phyloP scores from a whole-genome alignment of 495 filamentous ascomycete genomes.

The Margaritispora aquatica region DNA sequence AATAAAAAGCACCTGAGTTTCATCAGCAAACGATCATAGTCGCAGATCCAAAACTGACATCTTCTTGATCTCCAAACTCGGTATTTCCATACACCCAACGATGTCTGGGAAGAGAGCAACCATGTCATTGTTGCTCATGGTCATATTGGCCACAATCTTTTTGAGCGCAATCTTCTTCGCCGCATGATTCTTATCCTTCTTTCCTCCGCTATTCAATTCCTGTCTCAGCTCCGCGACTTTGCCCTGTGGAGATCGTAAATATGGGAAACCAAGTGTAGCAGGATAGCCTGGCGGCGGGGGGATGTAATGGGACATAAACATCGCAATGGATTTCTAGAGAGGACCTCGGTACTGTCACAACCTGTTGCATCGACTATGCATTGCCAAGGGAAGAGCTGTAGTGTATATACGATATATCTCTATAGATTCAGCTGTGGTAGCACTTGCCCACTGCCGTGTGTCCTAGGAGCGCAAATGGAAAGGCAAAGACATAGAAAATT shows the following conservation, averaged over 20 bases:
- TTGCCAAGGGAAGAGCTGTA: background rate
- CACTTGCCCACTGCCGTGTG: background rate
- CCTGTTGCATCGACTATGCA: background rate
- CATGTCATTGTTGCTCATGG: slow-evolving; percentile 99
- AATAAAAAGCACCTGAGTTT: slow-evolving; percentile 86
- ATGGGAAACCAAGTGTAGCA: slow-evolving; percentile 18
- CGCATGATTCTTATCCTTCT: slow-evolving; percentile 97
- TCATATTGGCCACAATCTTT: slow-evolving; percentile 99
- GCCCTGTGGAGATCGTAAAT: slow-evolving; percentile 57
- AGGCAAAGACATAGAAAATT: slow-evolving; percentile 1
- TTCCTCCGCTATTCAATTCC: slow-evolving; percentile 88
- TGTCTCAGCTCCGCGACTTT: slow-evolving; percentile 96
- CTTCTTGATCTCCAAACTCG: slow-evolving; percentile 97
- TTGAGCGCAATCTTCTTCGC: slow-evolving; percentile 98
- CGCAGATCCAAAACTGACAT: slow-evolving; percentile 48
- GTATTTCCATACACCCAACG: slow-evolving; percentile 88
- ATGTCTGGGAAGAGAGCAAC: slow-evolving; percentile 94
- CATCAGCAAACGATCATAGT: slow-evolving; percentile 18
- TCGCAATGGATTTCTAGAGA: slow-evolving; percentile 26
- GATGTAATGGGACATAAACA: slow-evolving; percentile 40
- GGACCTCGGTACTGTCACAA: background rate
- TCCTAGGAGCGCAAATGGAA: background rate
- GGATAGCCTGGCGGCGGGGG: slow-evolving; percentile 15
- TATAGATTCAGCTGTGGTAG: background rate
- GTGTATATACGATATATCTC: background rate